phyloP scores from a whole-genome alignment of 345 rosid genomes.

The Citrus sp. region DNA sequence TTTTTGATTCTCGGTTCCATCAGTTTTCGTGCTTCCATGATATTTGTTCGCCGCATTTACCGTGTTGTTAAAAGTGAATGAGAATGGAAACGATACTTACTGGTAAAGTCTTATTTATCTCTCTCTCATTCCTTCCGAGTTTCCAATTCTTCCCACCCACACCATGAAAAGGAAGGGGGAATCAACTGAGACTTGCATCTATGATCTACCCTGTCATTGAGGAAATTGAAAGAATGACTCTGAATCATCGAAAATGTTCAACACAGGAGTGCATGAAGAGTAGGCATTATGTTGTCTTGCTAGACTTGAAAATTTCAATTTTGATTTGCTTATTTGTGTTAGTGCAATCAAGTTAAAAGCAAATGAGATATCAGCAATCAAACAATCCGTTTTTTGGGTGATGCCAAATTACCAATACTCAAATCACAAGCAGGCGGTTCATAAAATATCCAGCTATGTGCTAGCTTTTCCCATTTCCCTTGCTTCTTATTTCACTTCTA shows the following conservation, averaged over 20 bases:
- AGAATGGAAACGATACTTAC: neutral
- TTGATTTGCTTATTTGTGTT: neutral
- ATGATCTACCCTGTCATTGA: neutral
- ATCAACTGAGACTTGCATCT: neutral
- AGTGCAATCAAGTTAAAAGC: neutral
- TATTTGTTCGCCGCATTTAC: conserved; percentile 55
- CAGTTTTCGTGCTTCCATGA: conserved; percentile 59
- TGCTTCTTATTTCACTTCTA: no score
- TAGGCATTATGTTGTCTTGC: neutral
- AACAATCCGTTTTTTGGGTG: no score
- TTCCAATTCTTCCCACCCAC: neutral
- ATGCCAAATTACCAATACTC: no score
- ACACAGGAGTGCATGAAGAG: neutral
- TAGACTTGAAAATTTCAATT: neutral
- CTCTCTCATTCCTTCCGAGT: neutral
- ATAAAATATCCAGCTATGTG: no score
- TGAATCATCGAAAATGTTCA: neutral
- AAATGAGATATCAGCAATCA: no score
- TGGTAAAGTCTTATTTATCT: neutral
- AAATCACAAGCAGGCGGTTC: no score
- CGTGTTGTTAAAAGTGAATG: conserved; percentile 53
- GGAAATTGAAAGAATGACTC: neutral
- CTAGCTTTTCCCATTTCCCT: no score
- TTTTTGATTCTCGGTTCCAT: conserved; percentile 70
- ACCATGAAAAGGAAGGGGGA: neutral